Evolutionary conservation across 441 rosid genomes (phyloP).

Genomic region (Dalechampia spathulata): DNA sequence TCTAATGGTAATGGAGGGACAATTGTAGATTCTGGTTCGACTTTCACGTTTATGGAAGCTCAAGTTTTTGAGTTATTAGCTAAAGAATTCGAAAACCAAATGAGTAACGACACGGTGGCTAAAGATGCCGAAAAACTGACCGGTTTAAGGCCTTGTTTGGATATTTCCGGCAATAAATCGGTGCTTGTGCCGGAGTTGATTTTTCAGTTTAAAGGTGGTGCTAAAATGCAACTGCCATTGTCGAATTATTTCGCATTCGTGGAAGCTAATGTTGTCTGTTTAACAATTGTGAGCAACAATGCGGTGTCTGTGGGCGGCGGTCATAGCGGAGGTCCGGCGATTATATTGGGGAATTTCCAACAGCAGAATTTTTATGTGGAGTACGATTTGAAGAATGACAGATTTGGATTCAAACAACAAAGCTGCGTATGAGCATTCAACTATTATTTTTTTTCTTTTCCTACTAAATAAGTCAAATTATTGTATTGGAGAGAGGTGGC

Average conservation of each 20-base stretch:
- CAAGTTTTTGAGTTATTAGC: conserved; percentile 48
- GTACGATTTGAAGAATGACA: conserved; percentile 56
- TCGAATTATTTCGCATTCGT: conserved; percentile 50
- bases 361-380: conserved; percentile 70
- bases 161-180: conserved; percentile 37
- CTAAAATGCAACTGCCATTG: conserved; percentile 52
- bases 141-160: conserved; percentile 66
- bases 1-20: conserved; percentile 73
- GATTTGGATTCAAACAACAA: conserved; percentile 60
- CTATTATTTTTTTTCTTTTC: not conserved
- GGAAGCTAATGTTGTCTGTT: conserved; percentile 29
- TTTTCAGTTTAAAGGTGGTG: conserved; percentile 77
- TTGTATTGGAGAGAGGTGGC: no score
- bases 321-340: conserved; percentile 59
- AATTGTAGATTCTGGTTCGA: conserved; percentile 83
- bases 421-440: conserved; percentile 30
- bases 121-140: conserved; percentile 29
- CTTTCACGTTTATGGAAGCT: conserved; percentile 74
- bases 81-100: conserved; percentile 44
- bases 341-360: conserved; percentile 73
- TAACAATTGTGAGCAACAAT: conserved; percentile 39
- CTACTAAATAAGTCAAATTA: not conserved
- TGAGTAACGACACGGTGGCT: conserved; percentile 47
- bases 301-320: conserved; percentile 8
- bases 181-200: conserved; percentile 37